Evolutionary conservation across 495 filamentous ascomycete species (phyloP), one percentile per base, ranked within the genome.

Genomic region (Aspergillus sparsus): DNA sequence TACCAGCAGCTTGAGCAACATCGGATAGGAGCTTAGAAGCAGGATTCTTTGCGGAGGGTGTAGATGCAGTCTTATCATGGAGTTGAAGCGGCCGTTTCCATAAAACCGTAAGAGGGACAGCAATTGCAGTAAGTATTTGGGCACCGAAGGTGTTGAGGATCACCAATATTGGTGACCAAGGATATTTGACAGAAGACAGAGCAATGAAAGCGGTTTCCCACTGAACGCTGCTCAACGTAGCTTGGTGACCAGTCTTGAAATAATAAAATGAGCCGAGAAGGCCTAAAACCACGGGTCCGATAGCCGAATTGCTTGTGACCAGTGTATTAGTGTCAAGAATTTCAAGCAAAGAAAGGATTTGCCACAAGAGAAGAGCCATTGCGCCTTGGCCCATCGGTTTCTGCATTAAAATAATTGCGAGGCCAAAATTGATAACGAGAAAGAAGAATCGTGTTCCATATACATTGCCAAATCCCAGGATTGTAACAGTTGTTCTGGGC

Each of bases 201-300:
- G 95, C 89, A 65, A 99, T 89, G 80, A 98, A 98, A 21, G 92
- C 93, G n/a, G 84, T 81, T 73, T 98, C 92, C 94, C 94, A 99
- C 66, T 99, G 95, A 71, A 99, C 95, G 60, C 84, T 87, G 65
- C 85, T 82, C 21, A 97, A 83, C 0, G 87, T 88, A 13, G 93
- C 93, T 73, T 98, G 95, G 74, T 99, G 94, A 63, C 94, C 94
- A 1, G 94, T 99, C 66, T 93, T 96, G 85, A 99, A 99, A 80
- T 87, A 99, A 77, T 96, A 85, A 71, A 92, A 96, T 63, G 86
- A 89, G 49, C 92, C 95, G 2, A 99, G 81, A 13, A 97, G 73
- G 39, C 85, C 95, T 10, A 99, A 80, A 41, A 96, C 80, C 21
- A 92, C 77, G 21, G 95, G 93, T 0, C 92, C 94, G 67, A 98